Base-by-base conservation (phyloP, 2,329 filamentous ascomycete species). In the Coleophoma crateriformis region DNA sequence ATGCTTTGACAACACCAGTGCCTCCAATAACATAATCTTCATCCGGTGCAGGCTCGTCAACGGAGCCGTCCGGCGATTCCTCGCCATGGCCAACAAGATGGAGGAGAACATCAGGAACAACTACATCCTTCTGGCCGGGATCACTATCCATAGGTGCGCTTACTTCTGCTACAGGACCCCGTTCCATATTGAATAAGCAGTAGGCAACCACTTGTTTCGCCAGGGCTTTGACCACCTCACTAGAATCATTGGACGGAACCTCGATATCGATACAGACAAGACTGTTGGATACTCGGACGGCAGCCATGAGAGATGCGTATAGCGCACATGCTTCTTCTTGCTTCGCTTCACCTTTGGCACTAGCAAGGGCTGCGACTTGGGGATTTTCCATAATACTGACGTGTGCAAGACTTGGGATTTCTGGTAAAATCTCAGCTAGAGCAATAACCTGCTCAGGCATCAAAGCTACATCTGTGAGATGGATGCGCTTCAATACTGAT, bases 21-120 rank as follows among this genome's bases (percentile, higher is more conserved):
- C 92, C 92, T 17, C 92, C 91, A 61, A 97, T 94, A 41, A 97
- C 90, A 67, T 97, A 97, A 66, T 96, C 90, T 51, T 95, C 87
- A 57, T 96, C 90, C 0, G 90, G 88, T 7, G 90, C 86, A 11
- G 84, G 75, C 3, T 85, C 82, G 40, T 82, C 76, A 19, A 85
- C 79, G 42, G 85, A 82, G 19, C 80, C 67, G 44, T 70, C 73
- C 13, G 68, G 65, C 10, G 77, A 55, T 58, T 68, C 58, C 63
- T 78, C 67, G 64, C 81, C 66, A 58, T 88, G 81, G 4, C 91
- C 91, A 33, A 96, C 88, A 39, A 97, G 81, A 64, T 95, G 90
- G 54, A 88, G 83, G 22, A 97, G 76, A 3, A 95, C 87, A 56
- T 95, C 88, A 4, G 90, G 90, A 68, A 95, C 61, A n/a, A 77